Conservation (phyloP, 768 basidiomycete species). For the Boletus reticuloceps region DNA sequence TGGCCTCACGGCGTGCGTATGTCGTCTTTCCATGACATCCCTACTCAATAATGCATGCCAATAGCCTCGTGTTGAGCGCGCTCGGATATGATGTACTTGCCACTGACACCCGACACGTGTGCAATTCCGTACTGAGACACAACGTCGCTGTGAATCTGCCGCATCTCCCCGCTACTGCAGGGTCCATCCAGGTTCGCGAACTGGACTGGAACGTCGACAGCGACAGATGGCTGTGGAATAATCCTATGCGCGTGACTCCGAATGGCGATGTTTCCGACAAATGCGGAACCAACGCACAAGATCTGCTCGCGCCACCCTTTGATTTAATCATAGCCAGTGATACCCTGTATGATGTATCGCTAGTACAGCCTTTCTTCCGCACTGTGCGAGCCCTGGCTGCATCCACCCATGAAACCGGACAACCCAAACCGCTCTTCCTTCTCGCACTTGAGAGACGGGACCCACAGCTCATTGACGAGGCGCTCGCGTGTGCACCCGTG, state of each 20-base stretch:
- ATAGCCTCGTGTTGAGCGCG: constrained; percentile 61
- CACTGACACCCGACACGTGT: constrained; percentile 68
- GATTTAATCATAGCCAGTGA: constrained; percentile 82
- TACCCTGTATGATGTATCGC: constrained; percentile 65
- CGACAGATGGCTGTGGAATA: constrained; percentile 54
- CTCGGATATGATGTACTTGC: constrained; percentile 75
- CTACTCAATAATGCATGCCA: background rate
- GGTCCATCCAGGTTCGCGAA: constrained; percentile 55
- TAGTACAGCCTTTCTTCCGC: constrained; percentile 67
- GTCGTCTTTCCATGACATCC: background rate
- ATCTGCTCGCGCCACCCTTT: constrained; percentile 51
- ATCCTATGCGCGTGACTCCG: constrained; percentile 31
- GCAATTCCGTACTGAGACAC: constrained; percentile 54
- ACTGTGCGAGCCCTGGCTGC: constrained; percentile 56
- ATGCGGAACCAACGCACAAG: constrained; percentile 13
- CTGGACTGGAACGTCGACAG: constrained; percentile 69
- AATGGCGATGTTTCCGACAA: constrained; percentile 28
- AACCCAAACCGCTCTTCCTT: constrained; percentile 27
- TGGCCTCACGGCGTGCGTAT: constrained; percentile 70
- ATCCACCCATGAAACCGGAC: background rate
- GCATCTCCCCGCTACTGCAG: constrained; percentile 33
- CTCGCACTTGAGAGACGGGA: constrained; percentile 77
- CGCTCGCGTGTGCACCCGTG: constrained; percentile 63
- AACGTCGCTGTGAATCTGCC: constrained; percentile 57
- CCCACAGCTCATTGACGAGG: constrained; percentile 54